phyloP scores from a whole-genome alignment of 345 rosid species.

The Pistacia atlantica region DNA sequence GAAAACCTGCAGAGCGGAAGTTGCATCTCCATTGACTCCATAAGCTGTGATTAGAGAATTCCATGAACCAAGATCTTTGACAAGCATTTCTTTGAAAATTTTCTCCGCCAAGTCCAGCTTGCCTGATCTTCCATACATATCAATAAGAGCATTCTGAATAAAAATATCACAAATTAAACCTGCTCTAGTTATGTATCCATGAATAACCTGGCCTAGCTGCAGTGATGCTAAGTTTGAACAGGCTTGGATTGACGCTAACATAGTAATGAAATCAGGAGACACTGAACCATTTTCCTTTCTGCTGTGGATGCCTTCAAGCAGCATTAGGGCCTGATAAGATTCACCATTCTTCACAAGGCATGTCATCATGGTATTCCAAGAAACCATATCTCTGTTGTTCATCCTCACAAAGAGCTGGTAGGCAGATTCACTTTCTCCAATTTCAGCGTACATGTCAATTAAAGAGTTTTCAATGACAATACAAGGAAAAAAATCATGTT shows the following conservation, averaged over 20 bases:
- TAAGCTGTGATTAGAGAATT: slow-evolving; percentile 46
- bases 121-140: slow-evolving; percentile 52
- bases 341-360: slow-evolving; percentile 28
- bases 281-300: background rate
- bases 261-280: slow-evolving; percentile 37
- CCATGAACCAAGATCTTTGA: slow-evolving; percentile 45
- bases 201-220: slow-evolving; percentile 31
- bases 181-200: slow-evolving; percentile 34
- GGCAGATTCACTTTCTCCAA: slow-evolving; percentile 20
- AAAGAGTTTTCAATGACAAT: slow-evolving; percentile 33
- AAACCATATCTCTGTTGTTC: slow-evolving; percentile 29
- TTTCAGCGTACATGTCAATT: slow-evolving; percentile 31
- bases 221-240: slow-evolving; percentile 28
- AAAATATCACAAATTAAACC: slow-evolving; percentile 32
- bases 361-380: slow-evolving; percentile 37
- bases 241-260: slow-evolving; percentile 33
- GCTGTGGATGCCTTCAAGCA: slow-evolving; percentile 23
- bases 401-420: slow-evolving; percentile 26
- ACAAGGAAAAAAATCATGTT: slow-evolving; percentile 27
- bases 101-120: slow-evolving; percentile 31
- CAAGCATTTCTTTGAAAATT: slow-evolving; percentile 36
- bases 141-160: slow-evolving; percentile 44
- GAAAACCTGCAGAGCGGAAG: slow-evolving; percentile 28
- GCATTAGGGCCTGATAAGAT: slow-evolving; percentile 26
- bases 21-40: slow-evolving; percentile 44